Evolutionary conservation across 345 rosid genomes (phyloP), one percentile per base, ranked within the genome.

Genomic region (Pistacia integerrima): DNA sequence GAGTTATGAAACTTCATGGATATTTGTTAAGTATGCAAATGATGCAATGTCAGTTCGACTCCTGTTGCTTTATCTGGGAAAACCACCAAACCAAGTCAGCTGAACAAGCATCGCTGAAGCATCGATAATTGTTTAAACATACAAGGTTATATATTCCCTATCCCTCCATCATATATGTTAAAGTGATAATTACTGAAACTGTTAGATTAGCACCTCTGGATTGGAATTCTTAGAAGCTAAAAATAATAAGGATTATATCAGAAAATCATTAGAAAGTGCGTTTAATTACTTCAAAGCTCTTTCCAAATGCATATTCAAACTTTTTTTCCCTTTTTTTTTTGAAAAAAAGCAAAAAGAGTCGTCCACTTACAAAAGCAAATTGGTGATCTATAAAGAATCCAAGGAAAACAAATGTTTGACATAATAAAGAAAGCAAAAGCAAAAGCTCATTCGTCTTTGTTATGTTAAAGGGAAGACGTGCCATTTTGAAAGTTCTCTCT

Each of bases 371-470:
- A 78, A 78, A 78, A 72, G 75, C 67, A 52, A 72, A 76, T 55
- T 30, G 74, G 38, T 70, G 30, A 35, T 7, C 60, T 33, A 51
- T 13, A 64, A 67, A 76, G 84, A 81, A 84, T 81, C 87, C 87
- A 78, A 84, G 78, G 54, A 63, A 56, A 72, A 41, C 46, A 69
- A 55, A 64, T 70, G 18, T 25, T 35, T 75, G 75, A 38, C 64
- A 69, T 73, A n/a, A 44, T 69, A 70, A 76, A 76, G 82, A 70
- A 73, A 84, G 84, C 67, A 73, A 84, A 81, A 84, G 87, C 71
- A 69, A 73, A 78, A 80, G 59, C 51, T 35, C 61, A 30, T 64
- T 73, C 49, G 49, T 72, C 72, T 80, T 84, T 78, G 64, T 75
- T 10, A 64, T 69, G 73, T 70, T 20, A 78, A 76, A 81, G 80